phyloP scores from a whole-genome alignment of 2,329 filamentous ascomycete genomes.

The Talaromyces sp. region DNA sequence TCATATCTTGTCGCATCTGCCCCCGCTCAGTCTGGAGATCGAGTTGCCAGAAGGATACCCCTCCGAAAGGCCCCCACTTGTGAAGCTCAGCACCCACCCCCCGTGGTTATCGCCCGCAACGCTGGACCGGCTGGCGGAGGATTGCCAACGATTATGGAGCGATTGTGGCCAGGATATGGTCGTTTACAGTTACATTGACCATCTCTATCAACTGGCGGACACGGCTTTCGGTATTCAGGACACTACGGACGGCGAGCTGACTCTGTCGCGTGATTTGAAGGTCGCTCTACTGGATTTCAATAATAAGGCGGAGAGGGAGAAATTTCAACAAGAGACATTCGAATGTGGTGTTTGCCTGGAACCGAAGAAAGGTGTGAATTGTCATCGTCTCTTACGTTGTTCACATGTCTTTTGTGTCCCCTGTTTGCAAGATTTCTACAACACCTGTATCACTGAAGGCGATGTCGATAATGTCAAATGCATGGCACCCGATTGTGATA shows the following conservation, averaged over 20 bases:
- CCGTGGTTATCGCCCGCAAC: slow-evolving; percentile 56
- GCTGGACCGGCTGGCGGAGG: slow-evolving; percentile 49
- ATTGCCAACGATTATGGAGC: slow-evolving; percentile 59
- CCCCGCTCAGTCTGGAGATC: slow-evolving; percentile 57
- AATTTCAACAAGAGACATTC: slow-evolving; percentile 83
- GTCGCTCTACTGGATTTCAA: slow-evolving; percentile 78
- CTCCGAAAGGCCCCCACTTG: slow-evolving; percentile 51
- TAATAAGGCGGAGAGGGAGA: slow-evolving; percentile 69
- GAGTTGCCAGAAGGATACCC: slow-evolving; percentile 61
- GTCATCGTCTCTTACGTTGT: slow-evolving; percentile 81
- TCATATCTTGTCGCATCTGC: slow-evolving; percentile 57
- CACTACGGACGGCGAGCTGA: slow-evolving; percentile 45
- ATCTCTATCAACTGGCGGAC: slow-evolving; percentile 61
- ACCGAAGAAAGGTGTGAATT: slow-evolving; percentile 82
- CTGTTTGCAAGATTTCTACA: slow-evolving; percentile 92
- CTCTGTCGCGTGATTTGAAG: slow-evolving; percentile 57
- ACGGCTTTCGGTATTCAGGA: slow-evolving; percentile 55
- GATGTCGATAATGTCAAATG: slow-evolving; percentile 80
- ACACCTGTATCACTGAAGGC: slow-evolving; percentile 81
- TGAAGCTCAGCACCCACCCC: slow-evolving; percentile 53
- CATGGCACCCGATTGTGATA: slow-evolving; percentile 76
- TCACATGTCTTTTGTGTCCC: slow-evolving; percentile 86
- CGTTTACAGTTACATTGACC: slow-evolving; percentile 63
- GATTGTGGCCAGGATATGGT: slow-evolving; percentile 61
- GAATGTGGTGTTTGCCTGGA: slow-evolving; percentile 88